These are phyloP conservation scores for Orychophragmus violaceus DNA, from an alignment of 345 rosid genomes.

Conservation along the genomic window DNA sequence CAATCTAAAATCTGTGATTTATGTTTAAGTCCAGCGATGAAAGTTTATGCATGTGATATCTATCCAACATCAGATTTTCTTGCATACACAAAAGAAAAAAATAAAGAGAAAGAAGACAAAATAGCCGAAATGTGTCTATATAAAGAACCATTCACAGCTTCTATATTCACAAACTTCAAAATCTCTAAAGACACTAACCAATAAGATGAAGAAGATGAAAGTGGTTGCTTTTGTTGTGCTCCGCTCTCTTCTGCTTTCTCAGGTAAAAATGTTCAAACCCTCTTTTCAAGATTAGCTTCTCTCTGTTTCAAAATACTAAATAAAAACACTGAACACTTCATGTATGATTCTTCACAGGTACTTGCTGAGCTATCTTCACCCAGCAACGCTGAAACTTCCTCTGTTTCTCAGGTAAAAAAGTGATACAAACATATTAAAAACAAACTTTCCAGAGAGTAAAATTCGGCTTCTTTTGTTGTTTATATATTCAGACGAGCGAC, in stretches of 20 bases:
- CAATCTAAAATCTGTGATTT: slow-evolving; percentile 30
- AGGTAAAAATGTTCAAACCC: slow-evolving; percentile 9
- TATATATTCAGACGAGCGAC: slow-evolving; percentile 20
- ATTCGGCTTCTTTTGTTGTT: background rate
- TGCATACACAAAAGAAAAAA: background rate
- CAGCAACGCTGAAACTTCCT: slow-evolving; percentile 14
- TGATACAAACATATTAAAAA: background rate
- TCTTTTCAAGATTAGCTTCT: slow-evolving; percentile 6
- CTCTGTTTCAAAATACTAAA: background rate
- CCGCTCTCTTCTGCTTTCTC: slow-evolving; percentile 24
- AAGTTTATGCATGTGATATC: slow-evolving; percentile 31
- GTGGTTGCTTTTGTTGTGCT: slow-evolving; percentile 9
- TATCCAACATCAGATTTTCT: slow-evolving; percentile 12
- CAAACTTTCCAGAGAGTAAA: background rate
- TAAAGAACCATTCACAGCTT: slow-evolving; percentile 15
- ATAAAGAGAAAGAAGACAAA: background rate
- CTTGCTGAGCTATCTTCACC: slow-evolving; percentile 18
- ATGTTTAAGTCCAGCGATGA: slow-evolving; percentile 23
- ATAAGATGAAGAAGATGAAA: slow-evolving; percentile 21
- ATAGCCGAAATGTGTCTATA: slow-evolving; percentile 16
- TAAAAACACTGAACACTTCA: background rate
- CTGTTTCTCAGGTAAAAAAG: slow-evolving; percentile 30
- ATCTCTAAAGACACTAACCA: too few relatives aligned
- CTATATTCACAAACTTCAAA: too few relatives aligned
- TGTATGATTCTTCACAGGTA: slow-evolving; percentile 5